These are phyloP conservation scores for Trypanosomatidae sp. DNA, from an alignment of 208 protist species.

Conservation along the genomic window DNA sequence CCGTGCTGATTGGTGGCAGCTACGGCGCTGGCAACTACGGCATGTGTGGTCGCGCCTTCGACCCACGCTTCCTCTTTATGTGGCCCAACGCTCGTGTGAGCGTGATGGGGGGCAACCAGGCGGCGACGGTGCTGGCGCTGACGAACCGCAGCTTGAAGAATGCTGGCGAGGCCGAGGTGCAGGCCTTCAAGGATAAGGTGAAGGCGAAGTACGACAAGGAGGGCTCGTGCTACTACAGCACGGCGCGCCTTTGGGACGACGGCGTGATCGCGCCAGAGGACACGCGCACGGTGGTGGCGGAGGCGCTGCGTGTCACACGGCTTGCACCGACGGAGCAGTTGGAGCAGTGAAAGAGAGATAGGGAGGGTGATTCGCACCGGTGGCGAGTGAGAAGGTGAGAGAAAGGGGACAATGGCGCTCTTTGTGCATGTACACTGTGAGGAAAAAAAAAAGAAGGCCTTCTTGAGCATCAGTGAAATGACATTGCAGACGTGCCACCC, in stretches of 20 bases:
- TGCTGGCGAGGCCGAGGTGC: slow-evolving; percentile 70
- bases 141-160: slow-evolving; percentile 61
- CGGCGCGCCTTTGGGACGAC: slow-evolving; percentile 96
- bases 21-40: slow-evolving; percentile 98
- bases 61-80: slow-evolving; percentile 95
- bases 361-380: too few relatives aligned
- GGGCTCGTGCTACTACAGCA: slow-evolving; percentile 93
- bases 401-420: too few relatives aligned
- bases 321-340: slow-evolving; percentile 75
- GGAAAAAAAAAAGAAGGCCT: not conserved
- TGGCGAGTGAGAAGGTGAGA: too few relatives aligned
- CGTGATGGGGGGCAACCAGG: slow-evolving; percentile 98
- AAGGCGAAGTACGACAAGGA: slow-evolving; percentile 93
- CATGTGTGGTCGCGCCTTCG: slow-evolving; percentile 95
- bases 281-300: slow-evolving; percentile 84
- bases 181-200: slow-evolving; percentile 73
- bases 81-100: slow-evolving; percentile 96
- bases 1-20: slow-evolving; percentile 94
- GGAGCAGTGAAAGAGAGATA: slow-evolving; percentile 2
- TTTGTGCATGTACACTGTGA: not conserved
- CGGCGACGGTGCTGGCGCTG: slow-evolving; percentile 87
- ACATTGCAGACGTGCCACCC: not conserved
- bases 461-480: too few relatives aligned
- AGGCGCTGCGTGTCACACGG: slow-evolving; percentile 72
- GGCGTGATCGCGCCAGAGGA: slow-evolving; percentile 94